phyloP scores from a whole-genome alignment of 1,284 basidiomycete species.

The Meripilus lineatus region DNA sequence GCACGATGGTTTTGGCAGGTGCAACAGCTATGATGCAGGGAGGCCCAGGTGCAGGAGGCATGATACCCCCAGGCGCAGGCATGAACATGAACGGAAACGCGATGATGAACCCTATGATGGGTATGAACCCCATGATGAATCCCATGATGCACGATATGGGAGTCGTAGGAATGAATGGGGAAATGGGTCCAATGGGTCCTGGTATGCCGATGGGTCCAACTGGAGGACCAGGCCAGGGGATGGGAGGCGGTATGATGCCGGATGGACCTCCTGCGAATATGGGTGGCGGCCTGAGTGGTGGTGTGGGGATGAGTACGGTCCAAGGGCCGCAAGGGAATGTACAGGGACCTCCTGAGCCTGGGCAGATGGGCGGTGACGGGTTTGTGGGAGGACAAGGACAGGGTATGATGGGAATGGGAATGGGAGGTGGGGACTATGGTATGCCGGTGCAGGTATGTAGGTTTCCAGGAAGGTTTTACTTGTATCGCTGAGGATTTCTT shows the following conservation, averaged over 20 bases:
- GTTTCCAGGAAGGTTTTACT: too few relatives aligned
- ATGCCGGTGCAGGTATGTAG: slow-evolving; percentile 64
- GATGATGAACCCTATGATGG: slow-evolving; percentile 46
- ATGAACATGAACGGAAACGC: slow-evolving; percentile 32
- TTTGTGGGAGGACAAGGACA: slow-evolving; percentile 22
- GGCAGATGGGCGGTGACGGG: slow-evolving; percentile 15
- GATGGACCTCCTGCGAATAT: slow-evolving; percentile 10
- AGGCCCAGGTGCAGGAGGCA: slow-evolving; percentile 41
- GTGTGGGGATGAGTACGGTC: slow-evolving; percentile 13
- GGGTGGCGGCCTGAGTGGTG: slow-evolving; percentile 16
- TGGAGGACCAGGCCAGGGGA: slow-evolving; percentile 34
- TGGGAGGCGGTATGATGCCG: slow-evolving; percentile 9
- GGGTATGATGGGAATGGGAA: slow-evolving; percentile 53
- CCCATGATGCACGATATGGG: slow-evolving; percentile 47
- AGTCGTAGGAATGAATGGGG: slow-evolving; percentile 34
- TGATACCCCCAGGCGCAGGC: slow-evolving; percentile 45
- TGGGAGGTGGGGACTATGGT: slow-evolving; percentile 30
- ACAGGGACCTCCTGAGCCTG: slow-evolving; percentile 10
- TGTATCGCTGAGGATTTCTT: too few relatives aligned
- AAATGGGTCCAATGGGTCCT: slow-evolving; percentile 23
- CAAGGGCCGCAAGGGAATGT: slow-evolving; percentile 7
- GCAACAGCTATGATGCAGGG: slow-evolving; percentile 68
- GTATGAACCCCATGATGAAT: slow-evolving; percentile 34
- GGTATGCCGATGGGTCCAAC: slow-evolving; percentile 31
- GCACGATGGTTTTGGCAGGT: slow-evolving; percentile 78